Conservation (phyloP, 2,329 filamentous ascomycete species). For the Zelopaecilomyces penicillatus region DNA sequence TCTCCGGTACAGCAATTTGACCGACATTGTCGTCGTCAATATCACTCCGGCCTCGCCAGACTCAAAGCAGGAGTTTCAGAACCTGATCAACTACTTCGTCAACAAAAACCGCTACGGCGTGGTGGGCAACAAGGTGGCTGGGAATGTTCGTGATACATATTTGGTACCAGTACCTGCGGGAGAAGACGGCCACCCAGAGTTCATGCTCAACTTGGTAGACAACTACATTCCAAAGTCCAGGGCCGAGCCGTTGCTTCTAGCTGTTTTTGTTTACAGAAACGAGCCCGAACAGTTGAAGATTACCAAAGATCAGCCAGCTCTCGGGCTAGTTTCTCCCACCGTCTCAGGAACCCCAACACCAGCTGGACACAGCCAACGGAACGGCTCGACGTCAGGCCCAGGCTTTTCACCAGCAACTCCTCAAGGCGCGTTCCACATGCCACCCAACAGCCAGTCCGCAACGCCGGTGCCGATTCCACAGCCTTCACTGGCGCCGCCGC, state of each 20-base stretch:
- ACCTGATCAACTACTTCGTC: conserved; percentile 81
- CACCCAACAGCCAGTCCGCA: conserved; percentile 24
- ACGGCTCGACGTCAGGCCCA: conserved; percentile 41
- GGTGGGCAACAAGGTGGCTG: conserved; percentile 63
- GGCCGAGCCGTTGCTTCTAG: conserved; percentile 67
- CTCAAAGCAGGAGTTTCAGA: conserved; percentile 57
- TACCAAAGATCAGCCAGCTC: conserved; percentile 12
- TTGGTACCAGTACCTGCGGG: conserved; percentile 77
- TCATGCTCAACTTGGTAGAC: conserved; percentile 80
- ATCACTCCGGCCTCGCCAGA: conserved; percentile 56
- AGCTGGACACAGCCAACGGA: conserved; percentile 29
- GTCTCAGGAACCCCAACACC: conserved; percentile 25
- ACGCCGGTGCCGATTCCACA: conserved; percentile 30
- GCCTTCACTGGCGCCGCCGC: conserved; percentile 14
- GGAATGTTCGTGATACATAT: conserved; percentile 82
- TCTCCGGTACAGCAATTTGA: conserved; percentile 70
- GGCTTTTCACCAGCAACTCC: conserved; percentile 47
- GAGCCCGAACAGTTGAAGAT: conserved; percentile 32
- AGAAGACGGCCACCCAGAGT: conserved; percentile 65
- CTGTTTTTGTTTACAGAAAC: conserved; percentile 76
- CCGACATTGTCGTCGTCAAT: conserved; percentile 75
- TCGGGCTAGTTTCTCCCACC: conserved; percentile 9
- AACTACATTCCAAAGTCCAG: conserved; percentile 67
- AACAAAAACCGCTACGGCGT: conserved; percentile 80
- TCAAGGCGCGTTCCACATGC: conserved; percentile 24